Conservation (phyloP, 192 early-diverging fungal species). For the Coemansia umbellata region DNA sequence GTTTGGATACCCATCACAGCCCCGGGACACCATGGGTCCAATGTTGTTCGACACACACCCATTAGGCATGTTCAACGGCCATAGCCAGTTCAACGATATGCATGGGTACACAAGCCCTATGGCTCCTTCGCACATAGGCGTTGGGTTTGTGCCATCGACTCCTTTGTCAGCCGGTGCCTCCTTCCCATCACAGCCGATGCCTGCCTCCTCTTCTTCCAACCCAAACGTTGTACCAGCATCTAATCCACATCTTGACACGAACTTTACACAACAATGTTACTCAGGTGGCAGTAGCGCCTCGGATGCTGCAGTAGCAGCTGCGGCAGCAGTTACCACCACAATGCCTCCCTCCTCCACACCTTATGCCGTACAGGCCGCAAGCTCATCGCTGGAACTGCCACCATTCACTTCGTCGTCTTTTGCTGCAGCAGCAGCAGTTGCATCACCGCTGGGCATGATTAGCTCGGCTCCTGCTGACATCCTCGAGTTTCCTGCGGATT, state of each 20-base stretch:
- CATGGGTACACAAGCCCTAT: slow-evolving; percentile 13
- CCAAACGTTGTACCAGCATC: neutral
- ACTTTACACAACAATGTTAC: neutral
- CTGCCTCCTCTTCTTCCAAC: neutral
- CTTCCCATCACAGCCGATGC: slow-evolving; percentile 4
- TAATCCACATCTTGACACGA: neutral
- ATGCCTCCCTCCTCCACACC: neutral
- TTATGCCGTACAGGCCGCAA: neutral
- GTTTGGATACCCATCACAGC: slow-evolving; percentile 30
- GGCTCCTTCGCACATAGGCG: slow-evolving; percentile 8
- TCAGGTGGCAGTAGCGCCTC: neutral
- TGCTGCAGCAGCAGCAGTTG: slow-evolving; percentile 1
- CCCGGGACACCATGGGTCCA: slow-evolving; percentile 16
- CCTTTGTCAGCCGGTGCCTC: slow-evolving; percentile 25
- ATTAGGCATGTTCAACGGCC: slow-evolving; percentile 14
- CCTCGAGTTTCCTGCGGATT: slow-evolving; percentile 32
- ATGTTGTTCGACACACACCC: slow-evolving; percentile 26
- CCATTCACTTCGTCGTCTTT: neutral
- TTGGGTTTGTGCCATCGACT: slow-evolving; percentile 24
- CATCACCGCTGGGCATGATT: slow-evolving; percentile 5
- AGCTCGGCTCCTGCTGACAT: slow-evolving; percentile 43
- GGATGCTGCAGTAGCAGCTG: neutral
- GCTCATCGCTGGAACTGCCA: neutral
- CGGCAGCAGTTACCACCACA: neutral
- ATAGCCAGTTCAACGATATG: slow-evolving; percentile 14